Conservation (phyloP, 1,139 yeast species). For the Geotrichum phurueaensis region DNA sequence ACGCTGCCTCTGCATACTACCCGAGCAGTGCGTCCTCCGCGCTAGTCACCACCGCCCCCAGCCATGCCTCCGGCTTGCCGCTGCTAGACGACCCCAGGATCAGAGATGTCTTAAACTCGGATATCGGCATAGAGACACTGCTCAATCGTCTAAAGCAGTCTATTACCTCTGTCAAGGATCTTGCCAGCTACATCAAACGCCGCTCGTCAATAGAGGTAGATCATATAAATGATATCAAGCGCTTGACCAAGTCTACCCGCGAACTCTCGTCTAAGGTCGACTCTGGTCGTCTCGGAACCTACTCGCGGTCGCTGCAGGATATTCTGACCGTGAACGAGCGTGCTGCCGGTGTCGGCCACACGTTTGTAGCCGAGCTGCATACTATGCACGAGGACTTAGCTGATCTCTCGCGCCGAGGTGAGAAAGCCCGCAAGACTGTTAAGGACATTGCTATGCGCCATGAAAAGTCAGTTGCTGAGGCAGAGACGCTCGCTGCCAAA, state of each 20-base stretch:
- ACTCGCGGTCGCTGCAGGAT: constrained; percentile 58
- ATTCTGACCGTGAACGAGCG: constrained; percentile 75
- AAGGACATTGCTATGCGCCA: constrained; percentile 78
- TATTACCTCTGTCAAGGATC: constrained; percentile 76
- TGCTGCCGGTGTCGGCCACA: constrained; percentile 60
- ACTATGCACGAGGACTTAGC: constrained; percentile 80
- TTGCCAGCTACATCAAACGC: constrained; percentile 69
- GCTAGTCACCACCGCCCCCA: neutral
- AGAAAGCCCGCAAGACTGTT: constrained; percentile 62
- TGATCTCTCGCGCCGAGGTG: constrained; percentile 64
- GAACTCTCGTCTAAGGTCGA: constrained; percentile 46
- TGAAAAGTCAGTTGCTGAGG: constrained; percentile 78
- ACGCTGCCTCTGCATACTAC: neutral
- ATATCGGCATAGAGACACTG: constrained; percentile 54
- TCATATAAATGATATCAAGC: constrained; percentile 65
- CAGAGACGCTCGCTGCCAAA: constrained; percentile 79
- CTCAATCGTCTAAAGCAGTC: constrained; percentile 72
- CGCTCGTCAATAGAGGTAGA: constrained; percentile 77
- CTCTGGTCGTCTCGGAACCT: constrained; percentile 57
- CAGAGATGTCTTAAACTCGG: constrained; percentile 48
- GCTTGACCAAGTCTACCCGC: constrained; percentile 53
- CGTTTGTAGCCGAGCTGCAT: constrained; percentile 72
- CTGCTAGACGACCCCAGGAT: constrained; percentile 46
- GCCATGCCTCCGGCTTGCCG: neutral
- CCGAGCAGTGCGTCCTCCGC: neutral